Evolutionary conservation across 2,329 filamentous ascomycete genomes (phyloP), one percentile per base, ranked within the genome.

Genomic region (Daldinia sp.): DNA sequence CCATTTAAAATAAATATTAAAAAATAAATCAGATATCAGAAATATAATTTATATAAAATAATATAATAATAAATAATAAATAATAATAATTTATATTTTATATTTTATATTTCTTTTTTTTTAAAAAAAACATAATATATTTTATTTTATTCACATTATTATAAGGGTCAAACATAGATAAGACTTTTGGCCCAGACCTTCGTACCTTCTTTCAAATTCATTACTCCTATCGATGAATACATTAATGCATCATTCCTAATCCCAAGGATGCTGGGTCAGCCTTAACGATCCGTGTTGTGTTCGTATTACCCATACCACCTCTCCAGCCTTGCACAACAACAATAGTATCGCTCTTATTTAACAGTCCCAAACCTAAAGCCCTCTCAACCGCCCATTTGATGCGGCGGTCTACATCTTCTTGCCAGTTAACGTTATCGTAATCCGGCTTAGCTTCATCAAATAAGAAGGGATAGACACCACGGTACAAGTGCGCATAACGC

Each of bases 391-490:
- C 95, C 94, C 94, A 99, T 86, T 94, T 97, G 80, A 99, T 92
- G 77, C 95, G 93, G 78, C 90, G 88, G 82, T 99, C 95, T 72
- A 99, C 95, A 80, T 99, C 94, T 84, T 98, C 93, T 83, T 99
- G 95, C 95, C 95, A 99, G 82, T 96, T 94, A 75, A 90, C 87
- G 80, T 90, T 87, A 78, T 85, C 87, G 81, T 98, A 99, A 83
- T 99, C 93, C 72, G 95, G 95, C 89, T 98, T 98, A 73, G 83
- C 81, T 83, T 97, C 91, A 55, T 90, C 87, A 86, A 97, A 98
- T 75, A 91, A 85, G 90, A 99, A 99, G 61, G 95, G 95, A 78
- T 97, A 99, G 66, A 99, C 94, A 73, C 95, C 95, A 77, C 95
- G 94, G 84, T 97, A 98, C 78, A 99, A 82, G 80, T 99, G 95